Conservation (phyloP, 768 basidiomycete genomes). For the Hortiboletus campestris region DNA sequence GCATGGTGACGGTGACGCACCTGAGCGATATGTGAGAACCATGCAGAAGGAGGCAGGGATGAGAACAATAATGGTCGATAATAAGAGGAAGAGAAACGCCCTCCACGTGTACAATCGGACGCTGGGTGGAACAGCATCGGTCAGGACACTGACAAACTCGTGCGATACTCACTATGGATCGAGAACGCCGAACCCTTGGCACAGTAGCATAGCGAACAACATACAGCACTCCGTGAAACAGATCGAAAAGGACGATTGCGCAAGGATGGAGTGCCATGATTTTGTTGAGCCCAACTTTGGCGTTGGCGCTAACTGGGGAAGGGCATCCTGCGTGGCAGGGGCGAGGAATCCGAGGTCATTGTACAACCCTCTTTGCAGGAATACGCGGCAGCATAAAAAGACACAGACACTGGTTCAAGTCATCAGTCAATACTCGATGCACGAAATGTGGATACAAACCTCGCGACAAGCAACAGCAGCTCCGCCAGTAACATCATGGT, state of each 20-base stretch:
- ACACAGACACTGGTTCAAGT: constrained; percentile 42
- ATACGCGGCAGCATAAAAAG: constrained; percentile 59
- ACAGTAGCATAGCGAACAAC: constrained; percentile 68
- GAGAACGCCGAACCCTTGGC: constrained; percentile 61
- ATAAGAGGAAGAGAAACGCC: constrained; percentile 59
- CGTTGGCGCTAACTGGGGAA: constrained; percentile 25
- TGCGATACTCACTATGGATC: constrained; percentile 47
- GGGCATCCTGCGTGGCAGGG: constrained; percentile 25
- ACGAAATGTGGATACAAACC: constrained; percentile 10
- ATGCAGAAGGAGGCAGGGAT: constrained; percentile 65
- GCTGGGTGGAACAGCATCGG: constrained; percentile 33
- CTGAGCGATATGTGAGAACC: constrained; percentile 46
- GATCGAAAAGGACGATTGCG: constrained; percentile 60
- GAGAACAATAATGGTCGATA: constrained; percentile 60
- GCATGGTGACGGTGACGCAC: constrained; percentile 10
- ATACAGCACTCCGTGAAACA: constrained; percentile 76
- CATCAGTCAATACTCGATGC: neutral
- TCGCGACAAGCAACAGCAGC: constrained; percentile 15
- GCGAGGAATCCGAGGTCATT: constrained; percentile 54
- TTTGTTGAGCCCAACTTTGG: constrained; percentile 20
- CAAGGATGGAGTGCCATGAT: constrained; percentile 52
- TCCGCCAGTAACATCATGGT: constrained; percentile 14
- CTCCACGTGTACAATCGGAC: constrained; percentile 67
- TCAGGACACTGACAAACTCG: neutral
- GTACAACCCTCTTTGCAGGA: constrained; percentile 57